phyloP scores from a whole-genome alignment of 768 basidiomycete genomes.

The Artomyces pyxidatus region DNA sequence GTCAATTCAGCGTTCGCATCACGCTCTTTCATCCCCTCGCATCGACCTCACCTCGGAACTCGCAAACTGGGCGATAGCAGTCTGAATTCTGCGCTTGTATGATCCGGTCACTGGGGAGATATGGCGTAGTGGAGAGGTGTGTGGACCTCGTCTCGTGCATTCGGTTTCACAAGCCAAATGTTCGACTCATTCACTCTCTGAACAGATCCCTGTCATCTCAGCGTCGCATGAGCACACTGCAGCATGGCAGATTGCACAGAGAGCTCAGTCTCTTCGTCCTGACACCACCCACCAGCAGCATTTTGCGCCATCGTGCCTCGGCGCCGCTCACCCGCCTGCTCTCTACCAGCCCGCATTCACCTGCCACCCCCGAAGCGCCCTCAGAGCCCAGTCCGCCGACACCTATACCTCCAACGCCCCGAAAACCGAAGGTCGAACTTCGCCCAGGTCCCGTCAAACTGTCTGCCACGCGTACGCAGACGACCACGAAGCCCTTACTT shows the following conservation, averaged over 20 bases:
- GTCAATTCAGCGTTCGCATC: background rate
- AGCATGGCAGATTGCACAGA: background rate
- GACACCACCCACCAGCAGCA: background rate
- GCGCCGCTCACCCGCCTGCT: slow-evolving; percentile 11
- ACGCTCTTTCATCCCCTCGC: background rate
- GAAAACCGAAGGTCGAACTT: slow-evolving; percentile 46
- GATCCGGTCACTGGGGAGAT: slow-evolving; percentile 30
- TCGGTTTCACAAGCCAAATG: background rate
- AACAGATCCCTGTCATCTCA: background rate
- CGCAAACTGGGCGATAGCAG: too few relatives aligned
- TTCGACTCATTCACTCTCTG: background rate
- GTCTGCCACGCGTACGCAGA: slow-evolving; percentile 22
- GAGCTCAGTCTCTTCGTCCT: background rate
- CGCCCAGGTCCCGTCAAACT: slow-evolving; percentile 56
- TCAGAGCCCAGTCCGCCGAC: slow-evolving; percentile 19
- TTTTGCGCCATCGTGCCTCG: background rate
- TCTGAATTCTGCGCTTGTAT: too few relatives aligned
- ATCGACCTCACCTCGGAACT: too few relatives aligned
- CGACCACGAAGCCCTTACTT: slow-evolving; percentile 7
- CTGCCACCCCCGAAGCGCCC: slow-evolving; percentile 13
- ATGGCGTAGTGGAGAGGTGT: slow-evolving; percentile 33
- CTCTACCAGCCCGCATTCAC: slow-evolving; percentile 17
- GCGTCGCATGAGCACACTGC: background rate
- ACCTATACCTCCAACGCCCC: slow-evolving; percentile 19
- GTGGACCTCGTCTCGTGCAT: slow-evolving; percentile 1